These are phyloP conservation scores for Suillus decipiens DNA, from an alignment of 768 basidiomycete genomes.

Conservation along the genomic window DNA sequence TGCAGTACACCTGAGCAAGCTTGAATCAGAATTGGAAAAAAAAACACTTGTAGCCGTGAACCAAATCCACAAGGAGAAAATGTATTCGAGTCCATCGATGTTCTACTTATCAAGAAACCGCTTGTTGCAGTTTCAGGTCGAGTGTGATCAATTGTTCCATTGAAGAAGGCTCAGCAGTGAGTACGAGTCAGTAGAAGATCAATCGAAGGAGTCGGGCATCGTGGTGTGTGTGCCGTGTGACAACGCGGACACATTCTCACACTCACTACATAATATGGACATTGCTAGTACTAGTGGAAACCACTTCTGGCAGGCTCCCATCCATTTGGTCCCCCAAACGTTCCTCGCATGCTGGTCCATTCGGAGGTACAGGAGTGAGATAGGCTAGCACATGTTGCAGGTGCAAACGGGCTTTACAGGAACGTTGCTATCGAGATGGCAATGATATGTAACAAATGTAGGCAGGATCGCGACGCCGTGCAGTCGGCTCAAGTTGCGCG, in stretches of 20 bases:
- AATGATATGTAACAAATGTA: not conserved
- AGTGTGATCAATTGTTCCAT: not conserved
- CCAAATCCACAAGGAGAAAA: not conserved
- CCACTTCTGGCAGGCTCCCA: not conserved
- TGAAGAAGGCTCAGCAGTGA: not conserved
- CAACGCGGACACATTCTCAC: not conserved
- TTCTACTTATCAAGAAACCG: not conserved
- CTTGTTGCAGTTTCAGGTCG: not conserved
- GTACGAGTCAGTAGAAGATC: not conserved
- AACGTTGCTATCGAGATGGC: not conserved
- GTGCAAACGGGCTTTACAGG: not conserved
- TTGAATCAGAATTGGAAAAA: not conserved
- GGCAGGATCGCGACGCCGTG: not conserved
- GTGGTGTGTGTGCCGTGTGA: not conserved
- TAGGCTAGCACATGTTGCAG: not conserved
- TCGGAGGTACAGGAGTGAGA: not conserved
- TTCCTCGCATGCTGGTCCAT: not conserved
- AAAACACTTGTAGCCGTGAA: not conserved
- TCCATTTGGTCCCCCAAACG: not conserved
- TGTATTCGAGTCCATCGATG: not conserved
- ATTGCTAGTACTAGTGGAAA: too few relatives aligned
- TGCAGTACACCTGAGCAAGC: not conserved
- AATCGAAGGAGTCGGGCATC: not conserved
- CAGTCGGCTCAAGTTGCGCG: not conserved
- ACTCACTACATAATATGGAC: not conserved